phyloP scores from a whole-genome alignment of 2,329 filamentous ascomycete species.

The Monilinia fructigena region DNA sequence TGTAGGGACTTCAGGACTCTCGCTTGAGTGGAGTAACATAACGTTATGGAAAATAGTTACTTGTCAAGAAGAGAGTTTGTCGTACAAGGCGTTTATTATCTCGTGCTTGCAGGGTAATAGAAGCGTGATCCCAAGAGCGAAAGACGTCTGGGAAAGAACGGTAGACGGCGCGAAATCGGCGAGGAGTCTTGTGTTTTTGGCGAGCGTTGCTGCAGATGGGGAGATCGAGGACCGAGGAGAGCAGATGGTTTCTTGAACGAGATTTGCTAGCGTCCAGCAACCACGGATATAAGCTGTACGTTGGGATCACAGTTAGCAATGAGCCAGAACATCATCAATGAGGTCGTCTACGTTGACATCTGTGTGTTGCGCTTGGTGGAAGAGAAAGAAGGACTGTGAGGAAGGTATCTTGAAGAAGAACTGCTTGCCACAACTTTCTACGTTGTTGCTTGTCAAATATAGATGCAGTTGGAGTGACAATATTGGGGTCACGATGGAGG shows the following conservation, averaged over 20 bases:
- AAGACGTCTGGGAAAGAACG: slow-evolving; percentile 71
- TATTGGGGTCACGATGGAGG: slow-evolving; percentile 74
- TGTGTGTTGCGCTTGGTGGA: slow-evolving; percentile 71
- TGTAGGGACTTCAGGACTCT: slow-evolving; percentile 59
- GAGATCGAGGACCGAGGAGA: slow-evolving; percentile 71
- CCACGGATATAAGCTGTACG: slow-evolving; percentile 63
- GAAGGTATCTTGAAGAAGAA: slow-evolving; percentile 78
- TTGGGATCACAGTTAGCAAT: slow-evolving; percentile 61
- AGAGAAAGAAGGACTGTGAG: slow-evolving; percentile 74
- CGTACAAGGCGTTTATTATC: slow-evolving; percentile 65
- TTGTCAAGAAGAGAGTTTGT: slow-evolving; percentile 76
- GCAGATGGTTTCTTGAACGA: slow-evolving; percentile 75
- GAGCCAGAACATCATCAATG: slow-evolving; percentile 58
- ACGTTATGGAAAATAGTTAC: slow-evolving; percentile 82
- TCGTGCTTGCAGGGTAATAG: slow-evolving; percentile 54
- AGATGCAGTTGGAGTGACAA: slow-evolving; percentile 64
- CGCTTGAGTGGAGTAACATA: slow-evolving; percentile 73
- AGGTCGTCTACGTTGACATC: slow-evolving; percentile 76
- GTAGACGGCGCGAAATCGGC: slow-evolving; percentile 69
- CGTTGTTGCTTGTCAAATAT: slow-evolving; percentile 75
- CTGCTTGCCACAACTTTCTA: slow-evolving; percentile 78
- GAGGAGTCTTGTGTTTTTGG: slow-evolving; percentile 69
- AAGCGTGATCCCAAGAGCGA: slow-evolving; percentile 63
- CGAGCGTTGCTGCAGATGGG: slow-evolving; percentile 67
- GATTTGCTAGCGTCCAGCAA: slow-evolving; percentile 75